Evolutionary conservation across 2,329 filamentous ascomycete species (phyloP).

Genomic region (Cytospora piceicola): DNA sequence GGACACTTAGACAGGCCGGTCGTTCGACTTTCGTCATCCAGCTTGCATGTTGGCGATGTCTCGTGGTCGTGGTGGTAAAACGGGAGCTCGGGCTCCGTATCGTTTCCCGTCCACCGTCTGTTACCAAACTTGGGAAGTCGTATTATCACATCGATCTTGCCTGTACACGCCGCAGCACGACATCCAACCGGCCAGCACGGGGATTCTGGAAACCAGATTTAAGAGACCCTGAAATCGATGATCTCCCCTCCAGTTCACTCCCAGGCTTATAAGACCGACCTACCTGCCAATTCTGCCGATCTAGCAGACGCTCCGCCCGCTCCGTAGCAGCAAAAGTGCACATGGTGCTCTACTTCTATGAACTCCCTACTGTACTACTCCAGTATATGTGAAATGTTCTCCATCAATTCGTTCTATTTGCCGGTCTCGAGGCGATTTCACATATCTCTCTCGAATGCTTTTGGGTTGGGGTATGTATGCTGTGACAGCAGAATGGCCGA

Average conservation of each 20-base stretch:
- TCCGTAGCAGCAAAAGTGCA: neutral
- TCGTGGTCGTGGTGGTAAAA: neutral
- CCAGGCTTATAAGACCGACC: neutral
- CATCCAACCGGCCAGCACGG: constrained; percentile 21
- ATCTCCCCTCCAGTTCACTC: neutral
- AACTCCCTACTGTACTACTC: neutral
- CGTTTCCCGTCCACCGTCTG: neutral
- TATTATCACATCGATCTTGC: constrained; percentile 2
- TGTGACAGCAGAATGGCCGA: neutral
- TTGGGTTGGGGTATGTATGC: neutral
- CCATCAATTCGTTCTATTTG: neutral
- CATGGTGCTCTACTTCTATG: neutral
- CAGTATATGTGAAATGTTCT: neutral
- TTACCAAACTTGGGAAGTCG: constrained; percentile 9
- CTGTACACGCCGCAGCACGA: constrained; percentile 11
- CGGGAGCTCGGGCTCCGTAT: constrained; percentile 13
- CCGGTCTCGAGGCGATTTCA: neutral
- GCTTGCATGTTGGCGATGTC: neutral
- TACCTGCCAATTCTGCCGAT: neutral
- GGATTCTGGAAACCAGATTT: constrained; percentile 5
- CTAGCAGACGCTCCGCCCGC: neutral
- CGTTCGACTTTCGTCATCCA: too few species aligned
- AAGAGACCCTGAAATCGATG: constrained; percentile 11
- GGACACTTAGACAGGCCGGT: too few species aligned
- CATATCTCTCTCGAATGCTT: neutral